Evolutionary conservation across 176 grass and related monocot species (phyloP).

Genomic region (Elymus sibiricus): DNA sequence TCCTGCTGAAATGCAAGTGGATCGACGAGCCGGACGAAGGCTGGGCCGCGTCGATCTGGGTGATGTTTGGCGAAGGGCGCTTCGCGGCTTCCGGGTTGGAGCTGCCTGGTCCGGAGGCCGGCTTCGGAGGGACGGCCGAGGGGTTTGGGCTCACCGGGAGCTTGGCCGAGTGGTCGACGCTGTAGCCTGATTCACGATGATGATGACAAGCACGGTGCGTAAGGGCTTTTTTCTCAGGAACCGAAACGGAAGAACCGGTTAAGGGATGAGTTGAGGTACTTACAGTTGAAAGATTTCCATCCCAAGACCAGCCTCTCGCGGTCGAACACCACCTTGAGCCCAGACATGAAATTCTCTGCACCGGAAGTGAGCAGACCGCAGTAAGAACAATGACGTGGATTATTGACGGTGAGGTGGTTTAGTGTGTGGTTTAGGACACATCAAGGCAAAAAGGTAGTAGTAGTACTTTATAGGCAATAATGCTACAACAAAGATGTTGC

Average conservation of each 20-base stretch:
- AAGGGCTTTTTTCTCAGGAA: background rate
- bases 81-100: constrained; percentile 47
- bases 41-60: constrained; percentile 23
- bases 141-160: constrained; percentile 34
- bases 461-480: background rate
- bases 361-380: background rate
- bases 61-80: background rate
- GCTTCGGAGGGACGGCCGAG: background rate
- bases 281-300: constrained; percentile 78
- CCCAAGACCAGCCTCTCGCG: constrained; percentile 67
- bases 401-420: background rate
- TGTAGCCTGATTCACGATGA: constrained; percentile 41
- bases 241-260: background rate
- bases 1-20: constrained; percentile 11
- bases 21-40: constrained; percentile 19
- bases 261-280: constrained; percentile 24
- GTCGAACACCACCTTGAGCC: constrained; percentile 80
- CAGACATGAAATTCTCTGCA: constrained; percentile 93
- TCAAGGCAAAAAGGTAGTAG: background rate
- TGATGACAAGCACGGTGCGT: background rate
- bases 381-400: background rate
- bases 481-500: background rate
- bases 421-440: background rate
- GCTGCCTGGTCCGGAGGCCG: constrained; percentile 20
- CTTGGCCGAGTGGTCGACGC: constrained; percentile 28